Conservation (phyloP, 208 protist genomes). For the Leishmania lainsoni region DNA sequence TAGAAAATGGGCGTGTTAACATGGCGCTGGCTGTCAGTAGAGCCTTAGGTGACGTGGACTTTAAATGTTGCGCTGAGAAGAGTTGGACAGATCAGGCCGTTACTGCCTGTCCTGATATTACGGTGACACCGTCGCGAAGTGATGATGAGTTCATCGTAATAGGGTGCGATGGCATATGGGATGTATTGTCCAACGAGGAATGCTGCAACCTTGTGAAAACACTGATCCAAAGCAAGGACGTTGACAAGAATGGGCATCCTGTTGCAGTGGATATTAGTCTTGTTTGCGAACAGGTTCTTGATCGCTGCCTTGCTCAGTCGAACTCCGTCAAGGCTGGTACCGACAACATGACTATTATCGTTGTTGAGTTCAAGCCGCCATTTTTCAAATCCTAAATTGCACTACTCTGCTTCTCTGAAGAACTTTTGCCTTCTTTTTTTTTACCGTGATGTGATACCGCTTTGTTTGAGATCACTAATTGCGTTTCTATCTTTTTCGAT, state of each 20-base stretch:
- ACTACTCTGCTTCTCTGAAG: background rate
- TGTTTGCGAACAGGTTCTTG: conserved; percentile 79
- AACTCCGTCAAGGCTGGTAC: conserved; percentile 57
- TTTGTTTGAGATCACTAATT: background rate
- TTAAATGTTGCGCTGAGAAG: conserved; percentile 71
- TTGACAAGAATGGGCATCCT: conserved; percentile 24
- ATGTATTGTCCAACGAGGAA: conserved; percentile 87
- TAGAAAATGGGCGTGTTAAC: conserved; percentile 90
- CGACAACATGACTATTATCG: conserved; percentile 92
- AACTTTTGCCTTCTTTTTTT: background rate
- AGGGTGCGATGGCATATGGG: conserved; percentile 95
- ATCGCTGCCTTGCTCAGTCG: conserved; percentile 68
- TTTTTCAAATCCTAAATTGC: conserved; percentile 51
- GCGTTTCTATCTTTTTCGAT: background rate
- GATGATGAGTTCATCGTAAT: conserved; percentile 91
- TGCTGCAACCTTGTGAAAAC: conserved; percentile 63
- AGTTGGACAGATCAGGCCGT: conserved; percentile 78
- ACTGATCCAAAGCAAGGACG: conserved; percentile 38
- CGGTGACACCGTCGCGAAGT: conserved; percentile 24
- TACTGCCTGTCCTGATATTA: conserved; percentile 82
- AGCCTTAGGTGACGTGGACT: conserved; percentile 94
- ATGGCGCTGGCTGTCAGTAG: conserved; percentile 93
- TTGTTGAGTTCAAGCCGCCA: conserved; percentile 82
- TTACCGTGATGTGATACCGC: background rate
- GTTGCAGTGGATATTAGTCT: conserved; percentile 63